Evolutionary conservation across 129 eudicot genomes (phyloP).

Genomic region (Helichrysum umbraculigerum): DNA sequence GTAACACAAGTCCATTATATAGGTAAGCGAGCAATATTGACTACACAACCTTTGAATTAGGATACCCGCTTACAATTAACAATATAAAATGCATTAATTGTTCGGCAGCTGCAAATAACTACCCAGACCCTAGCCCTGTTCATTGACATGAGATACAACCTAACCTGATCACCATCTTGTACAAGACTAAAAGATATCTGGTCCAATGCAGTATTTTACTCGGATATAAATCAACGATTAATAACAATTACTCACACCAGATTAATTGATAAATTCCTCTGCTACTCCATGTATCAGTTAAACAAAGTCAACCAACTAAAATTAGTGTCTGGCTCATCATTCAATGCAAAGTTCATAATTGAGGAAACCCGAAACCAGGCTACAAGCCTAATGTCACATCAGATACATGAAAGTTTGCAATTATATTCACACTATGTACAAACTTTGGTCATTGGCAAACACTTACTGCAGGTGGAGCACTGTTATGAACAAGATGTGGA

Average conservation of each 20-base stretch:
- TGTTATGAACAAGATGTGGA: slow-evolving; percentile 76
- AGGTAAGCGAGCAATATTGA: neutral
- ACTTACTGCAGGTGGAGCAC: slow-evolving; percentile 87
- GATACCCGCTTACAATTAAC: neutral
- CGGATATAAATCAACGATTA: neutral
- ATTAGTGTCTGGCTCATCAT: neutral
- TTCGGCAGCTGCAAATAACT: neutral
- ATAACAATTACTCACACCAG: neutral
- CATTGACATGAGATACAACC: neutral
- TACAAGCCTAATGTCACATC: too few species aligned
- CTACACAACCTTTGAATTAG: neutral
- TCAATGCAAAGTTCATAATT: too few species aligned
- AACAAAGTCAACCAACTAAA: neutral
- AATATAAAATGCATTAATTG: neutral
- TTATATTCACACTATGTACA: slow-evolving; percentile 3
- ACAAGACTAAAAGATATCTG: too few species aligned
- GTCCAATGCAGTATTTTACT: too few species aligned
- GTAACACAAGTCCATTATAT: neutral
- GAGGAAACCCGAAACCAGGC: too few species aligned
- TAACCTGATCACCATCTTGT: neutral
- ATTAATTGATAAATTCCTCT: neutral
- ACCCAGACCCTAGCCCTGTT: neutral
- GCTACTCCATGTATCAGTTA: neutral
- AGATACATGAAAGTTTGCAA: slow-evolving; percentile 13
- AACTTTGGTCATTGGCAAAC: slow-evolving; percentile 9